Percentiles rank a stretch among this genome's conserved stretches.
These are phyloP conservation scores for Epichloe aotearoae DNA, from an alignment of 2,329 filamentous ascomycete genomes.

Conservation along the genomic window DNA sequence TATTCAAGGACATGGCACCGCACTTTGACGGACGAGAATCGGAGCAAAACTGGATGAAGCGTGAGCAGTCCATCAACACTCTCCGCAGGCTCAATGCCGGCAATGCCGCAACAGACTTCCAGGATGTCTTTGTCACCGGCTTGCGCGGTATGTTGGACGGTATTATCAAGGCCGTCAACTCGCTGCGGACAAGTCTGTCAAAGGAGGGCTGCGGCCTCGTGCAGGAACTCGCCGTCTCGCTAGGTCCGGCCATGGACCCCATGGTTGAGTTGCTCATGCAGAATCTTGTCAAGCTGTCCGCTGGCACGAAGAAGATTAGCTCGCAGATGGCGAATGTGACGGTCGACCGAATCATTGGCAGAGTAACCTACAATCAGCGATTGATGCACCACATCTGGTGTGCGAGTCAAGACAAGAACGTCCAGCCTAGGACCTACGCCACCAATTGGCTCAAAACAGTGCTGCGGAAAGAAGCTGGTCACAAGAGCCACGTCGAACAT, in stretches of 20 bases:
- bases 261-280: constrained; percentile 88
- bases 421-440: constrained; percentile 68
- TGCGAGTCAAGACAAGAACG: constrained; percentile 86
- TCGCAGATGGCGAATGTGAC: constrained; percentile 71
- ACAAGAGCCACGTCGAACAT: constrained; percentile 76
- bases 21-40: constrained; percentile 80
- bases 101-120: constrained; percentile 68
- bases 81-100: constrained; percentile 69
- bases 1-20: constrained; percentile 66
- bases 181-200: constrained; percentile 77
- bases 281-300: constrained; percentile 77
- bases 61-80: constrained; percentile 69
- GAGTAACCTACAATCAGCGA: constrained; percentile 65
- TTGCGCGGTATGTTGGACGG: constrained; percentile 71
- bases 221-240: constrained; percentile 67
- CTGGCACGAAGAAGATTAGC: constrained; percentile 82
- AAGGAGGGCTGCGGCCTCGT: constrained; percentile 74
- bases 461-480: constrained; percentile 60
- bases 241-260: constrained; percentile 68
- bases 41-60: constrained; percentile 79
- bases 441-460: constrained; percentile 76
- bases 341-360: constrained; percentile 67
- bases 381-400: constrained; percentile 75
- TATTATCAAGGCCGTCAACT: constrained; percentile 73
- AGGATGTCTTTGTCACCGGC: constrained; percentile 53